These are phyloP conservation scores for Calonectria naviculata DNA, from an alignment of 2,329 filamentous ascomycete genomes.

Conservation along the genomic window DNA sequence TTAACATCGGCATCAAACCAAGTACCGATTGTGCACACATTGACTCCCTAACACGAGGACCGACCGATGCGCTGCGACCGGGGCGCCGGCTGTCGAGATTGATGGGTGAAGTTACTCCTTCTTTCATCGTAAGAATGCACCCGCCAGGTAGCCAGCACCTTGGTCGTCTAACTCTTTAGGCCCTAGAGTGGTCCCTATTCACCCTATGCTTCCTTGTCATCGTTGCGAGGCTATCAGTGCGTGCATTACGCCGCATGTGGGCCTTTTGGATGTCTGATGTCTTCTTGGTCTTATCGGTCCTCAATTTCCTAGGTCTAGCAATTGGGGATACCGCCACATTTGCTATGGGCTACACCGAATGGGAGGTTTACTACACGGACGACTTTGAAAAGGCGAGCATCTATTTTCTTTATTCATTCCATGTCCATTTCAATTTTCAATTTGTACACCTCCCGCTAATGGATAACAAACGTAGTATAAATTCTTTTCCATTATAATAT, in stretches of 20 bases:
- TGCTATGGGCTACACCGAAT: not conserved
- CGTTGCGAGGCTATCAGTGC: not conserved
- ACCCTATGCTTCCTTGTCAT: not conserved
- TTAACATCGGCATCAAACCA: not conserved
- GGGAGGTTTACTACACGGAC: not conserved
- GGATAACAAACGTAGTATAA: not conserved
- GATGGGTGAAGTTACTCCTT: not conserved
- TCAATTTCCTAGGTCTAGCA: not conserved
- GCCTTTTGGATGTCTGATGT: not conserved
- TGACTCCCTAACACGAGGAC: not conserved
- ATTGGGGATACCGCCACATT: not conserved
- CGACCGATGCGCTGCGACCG: not conserved
- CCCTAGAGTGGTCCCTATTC: not conserved
- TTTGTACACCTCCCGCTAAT: not conserved
- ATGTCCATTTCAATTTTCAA: no score
- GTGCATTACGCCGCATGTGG: not conserved
- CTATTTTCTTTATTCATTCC: no score
- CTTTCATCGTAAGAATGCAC: not conserved
- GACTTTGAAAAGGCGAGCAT: not conserved
- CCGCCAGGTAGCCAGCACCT: not conserved
- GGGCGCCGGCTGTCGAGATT: not conserved
- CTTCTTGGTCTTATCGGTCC: not conserved
- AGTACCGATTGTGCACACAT: not conserved
- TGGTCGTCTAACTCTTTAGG: not conserved
- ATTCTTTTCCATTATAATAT: not conserved